Percentiles rank a stretch among this genome's conserved stretches.
Evolutionary conservation across 1,284 basidiomycete species (phyloP).

Genomic region (Tylopilus sp.): DNA sequence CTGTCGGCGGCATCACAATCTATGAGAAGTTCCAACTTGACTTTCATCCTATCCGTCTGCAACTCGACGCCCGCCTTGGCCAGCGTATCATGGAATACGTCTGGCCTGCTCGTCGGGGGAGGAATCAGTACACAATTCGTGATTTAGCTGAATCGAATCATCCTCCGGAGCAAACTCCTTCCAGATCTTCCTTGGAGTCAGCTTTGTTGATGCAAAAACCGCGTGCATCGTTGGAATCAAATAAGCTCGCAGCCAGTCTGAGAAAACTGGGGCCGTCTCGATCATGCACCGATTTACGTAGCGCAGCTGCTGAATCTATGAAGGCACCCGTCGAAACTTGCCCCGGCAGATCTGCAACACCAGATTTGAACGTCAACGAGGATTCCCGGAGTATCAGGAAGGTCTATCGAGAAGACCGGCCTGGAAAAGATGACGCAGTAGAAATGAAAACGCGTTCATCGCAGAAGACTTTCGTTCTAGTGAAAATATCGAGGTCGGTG

Average conservation of each 20-base stretch:
- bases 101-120: slow-evolving; percentile 63
- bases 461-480: slow-evolving; percentile 81
- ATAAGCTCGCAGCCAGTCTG: slow-evolving; percentile 34
- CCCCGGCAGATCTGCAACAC: slow-evolving; percentile 17
- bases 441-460: slow-evolving; percentile 76
- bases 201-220: slow-evolving; percentile 34
- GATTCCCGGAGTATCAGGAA: slow-evolving; percentile 24
- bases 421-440: slow-evolving; percentile 51
- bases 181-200: slow-evolving; percentile 46
- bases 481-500: slow-evolving; percentile 70
- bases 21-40: slow-evolving; percentile 82
- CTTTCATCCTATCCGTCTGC: slow-evolving; percentile 84
- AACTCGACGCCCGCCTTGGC: slow-evolving; percentile 83
- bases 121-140: slow-evolving; percentile 28
- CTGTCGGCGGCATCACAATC: slow-evolving; percentile 92
- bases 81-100: slow-evolving; percentile 87
- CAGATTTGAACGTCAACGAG: slow-evolving; percentile 24
- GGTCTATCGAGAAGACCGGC: slow-evolving; percentile 21
- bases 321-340: slow-evolving; percentile 21
- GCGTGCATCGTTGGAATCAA: slow-evolving; percentile 32
- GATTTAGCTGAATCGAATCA: slow-evolving; percentile 25
- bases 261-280: slow-evolving; percentile 57
- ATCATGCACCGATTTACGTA: slow-evolving; percentile 67
- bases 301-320: slow-evolving; percentile 40
- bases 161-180: slow-evolving; percentile 14